Conservation (phyloP, 441 rosid genomes). For the Eutrema salsugineum region DNA sequence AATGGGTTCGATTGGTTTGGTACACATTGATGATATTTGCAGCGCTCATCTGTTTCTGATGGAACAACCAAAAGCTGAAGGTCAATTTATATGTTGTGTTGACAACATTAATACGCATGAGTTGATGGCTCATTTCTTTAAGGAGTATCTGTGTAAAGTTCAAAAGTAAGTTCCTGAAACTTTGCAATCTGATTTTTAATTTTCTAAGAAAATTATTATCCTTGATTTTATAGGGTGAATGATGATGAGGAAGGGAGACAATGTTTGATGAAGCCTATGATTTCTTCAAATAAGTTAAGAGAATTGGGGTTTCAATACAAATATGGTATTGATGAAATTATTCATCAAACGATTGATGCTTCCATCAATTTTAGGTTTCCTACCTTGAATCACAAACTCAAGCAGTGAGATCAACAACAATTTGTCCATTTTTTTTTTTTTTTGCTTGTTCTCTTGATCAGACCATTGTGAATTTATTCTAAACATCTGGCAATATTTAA, state of each 20-base stretch:
- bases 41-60: conserved; percentile 69
- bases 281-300: conserved; percentile 67
- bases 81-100: conserved; percentile 60
- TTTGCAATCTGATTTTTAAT: neutral
- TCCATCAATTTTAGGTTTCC: conserved; percentile 41
- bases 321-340: conserved; percentile 49
- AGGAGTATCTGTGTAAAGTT: conserved; percentile 33
- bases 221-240: conserved; percentile 29
- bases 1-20: conserved; percentile 76
- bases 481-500: neutral
- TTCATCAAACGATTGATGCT: conserved; percentile 44
- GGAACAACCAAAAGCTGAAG: conserved; percentile 53
- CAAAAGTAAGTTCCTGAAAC: conserved; percentile 28
- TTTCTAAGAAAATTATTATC: neutral
- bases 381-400: conserved; percentile 16
- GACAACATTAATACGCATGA: conserved; percentile 40
- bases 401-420: neutral
- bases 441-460: no score
- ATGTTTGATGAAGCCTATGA: conserved; percentile 36
- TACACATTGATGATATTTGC: conserved; percentile 79
- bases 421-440: neutral
- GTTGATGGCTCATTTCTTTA: conserved; percentile 40
- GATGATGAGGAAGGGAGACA: conserved; percentile 28
- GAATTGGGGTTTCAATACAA: conserved; percentile 58
- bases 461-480: no score